These are phyloP conservation scores for Arctium minus DNA, from an alignment of 129 eudicot genomes.

Conservation along the genomic window DNA sequence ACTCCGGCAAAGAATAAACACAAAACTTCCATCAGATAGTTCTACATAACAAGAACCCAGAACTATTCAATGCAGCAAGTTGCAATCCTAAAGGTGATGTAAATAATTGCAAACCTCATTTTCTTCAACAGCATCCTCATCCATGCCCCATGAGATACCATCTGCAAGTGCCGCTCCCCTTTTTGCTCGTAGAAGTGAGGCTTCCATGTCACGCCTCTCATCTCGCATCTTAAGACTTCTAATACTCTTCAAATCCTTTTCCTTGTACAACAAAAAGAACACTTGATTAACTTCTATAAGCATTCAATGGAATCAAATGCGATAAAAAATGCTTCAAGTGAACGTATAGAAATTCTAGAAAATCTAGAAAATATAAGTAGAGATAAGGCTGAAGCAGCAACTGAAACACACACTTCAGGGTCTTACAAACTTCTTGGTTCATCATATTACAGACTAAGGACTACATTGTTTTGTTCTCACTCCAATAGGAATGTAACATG, in stretches of 20 bases:
- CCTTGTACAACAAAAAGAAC: constrained; percentile 44
- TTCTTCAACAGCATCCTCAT: constrained; percentile 98
- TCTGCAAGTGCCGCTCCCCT: constrained; percentile 86
- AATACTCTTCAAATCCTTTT: constrained; percentile 58
- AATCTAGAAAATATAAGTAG: background rate
- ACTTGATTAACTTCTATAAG: background rate
- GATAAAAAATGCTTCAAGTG: background rate
- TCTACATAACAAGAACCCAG: background rate
- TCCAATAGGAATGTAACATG: too few relatives aligned
- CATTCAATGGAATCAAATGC: constrained; percentile 4
- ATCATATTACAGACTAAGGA: too few relatives aligned
- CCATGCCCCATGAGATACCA: constrained; percentile 99
- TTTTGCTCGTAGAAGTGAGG: constrained; percentile 86
- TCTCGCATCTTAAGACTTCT: constrained; percentile 40
- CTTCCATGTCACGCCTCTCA: constrained; percentile 86
- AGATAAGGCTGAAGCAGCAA: too few relatives aligned
- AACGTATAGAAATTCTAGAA: background rate
- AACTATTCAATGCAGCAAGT: background rate
- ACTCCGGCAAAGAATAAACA: background rate
- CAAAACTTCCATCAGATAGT: background rate
- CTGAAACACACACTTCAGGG: too few relatives aligned
- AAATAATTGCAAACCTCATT: constrained; percentile 54
- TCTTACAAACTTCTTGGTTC: too few relatives aligned
- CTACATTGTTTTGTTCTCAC: too few relatives aligned
- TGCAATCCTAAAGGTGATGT: background rate